Conservation (phyloP, 108 stramenopile species). For the Chaetoceros tenuissimus region DNA sequence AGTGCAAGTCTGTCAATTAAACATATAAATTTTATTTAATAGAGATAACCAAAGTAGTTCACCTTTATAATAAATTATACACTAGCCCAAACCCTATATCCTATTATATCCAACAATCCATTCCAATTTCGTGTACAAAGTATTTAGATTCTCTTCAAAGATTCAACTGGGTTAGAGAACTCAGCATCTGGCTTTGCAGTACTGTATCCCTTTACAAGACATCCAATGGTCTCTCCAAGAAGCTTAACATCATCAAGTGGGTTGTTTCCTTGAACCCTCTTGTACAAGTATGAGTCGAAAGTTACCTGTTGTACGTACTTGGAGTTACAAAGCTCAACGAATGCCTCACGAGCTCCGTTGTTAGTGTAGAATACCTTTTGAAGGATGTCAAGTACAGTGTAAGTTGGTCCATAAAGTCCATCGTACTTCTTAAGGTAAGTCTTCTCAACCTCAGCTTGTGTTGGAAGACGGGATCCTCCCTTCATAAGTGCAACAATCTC, state of each 20-base stretch:
- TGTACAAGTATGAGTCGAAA: slow-evolving; percentile 98
- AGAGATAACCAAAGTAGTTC: no score
- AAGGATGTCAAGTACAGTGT: slow-evolving; percentile 92
- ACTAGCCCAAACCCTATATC: no score
- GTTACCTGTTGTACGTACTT: slow-evolving; percentile 98
- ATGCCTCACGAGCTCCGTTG: slow-evolving; percentile 97
- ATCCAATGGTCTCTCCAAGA: slow-evolving; percentile 90
- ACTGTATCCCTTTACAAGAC: slow-evolving; percentile 91
- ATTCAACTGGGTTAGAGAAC: slow-evolving; percentile 94
- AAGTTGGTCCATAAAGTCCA: slow-evolving; percentile 88
- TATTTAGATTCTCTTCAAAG: slow-evolving; percentile 89
- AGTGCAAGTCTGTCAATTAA: no score
- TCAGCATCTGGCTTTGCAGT: slow-evolving; percentile 90
- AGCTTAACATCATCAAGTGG: slow-evolving; percentile 96
- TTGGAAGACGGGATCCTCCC: slow-evolving; percentile 82
- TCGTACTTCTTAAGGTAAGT: slow-evolving; percentile 95
- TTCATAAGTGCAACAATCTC: slow-evolving; percentile 87
- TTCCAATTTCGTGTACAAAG: slow-evolving; percentile 2
- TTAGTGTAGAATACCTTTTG: slow-evolving; percentile 97
- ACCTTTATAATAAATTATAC: no score
- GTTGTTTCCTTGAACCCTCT: slow-evolving; percentile 95
- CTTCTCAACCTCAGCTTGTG: slow-evolving; percentile 84
- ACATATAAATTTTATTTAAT: no score
- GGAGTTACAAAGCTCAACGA: slow-evolving; percentile 95
- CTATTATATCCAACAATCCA: not conserved